phyloP scores from a whole-genome alignment of 2,329 filamentous ascomycete genomes.

The Sphaerulina vaccinii region DNA sequence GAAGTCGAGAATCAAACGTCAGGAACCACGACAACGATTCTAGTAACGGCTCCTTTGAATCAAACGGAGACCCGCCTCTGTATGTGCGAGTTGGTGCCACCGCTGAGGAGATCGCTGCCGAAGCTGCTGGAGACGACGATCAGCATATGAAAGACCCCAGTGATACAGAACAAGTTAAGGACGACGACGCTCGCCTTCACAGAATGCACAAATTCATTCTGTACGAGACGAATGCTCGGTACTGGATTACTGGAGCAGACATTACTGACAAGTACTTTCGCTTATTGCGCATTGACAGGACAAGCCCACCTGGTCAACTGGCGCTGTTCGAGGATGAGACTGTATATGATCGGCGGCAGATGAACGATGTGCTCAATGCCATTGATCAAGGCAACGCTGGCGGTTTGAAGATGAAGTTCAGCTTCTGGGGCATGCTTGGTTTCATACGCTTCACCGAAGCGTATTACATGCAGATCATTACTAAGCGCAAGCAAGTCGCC shows the following conservation, averaged over 20 bases:
- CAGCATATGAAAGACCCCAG: conserved; percentile 25
- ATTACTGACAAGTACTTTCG: conserved; percentile 84
- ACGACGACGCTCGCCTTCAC: conserved; percentile 26
- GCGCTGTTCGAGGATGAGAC: conserved; percentile 92
- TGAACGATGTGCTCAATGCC: conserved; percentile 87
- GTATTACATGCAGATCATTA: conserved; percentile 96
- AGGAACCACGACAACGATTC: not conserved
- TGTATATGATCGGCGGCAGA: conserved; percentile 86
- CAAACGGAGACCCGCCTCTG: conserved; percentile 27
- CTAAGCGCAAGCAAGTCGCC: conserved; percentile 91
- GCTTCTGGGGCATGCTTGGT: conserved; percentile 87
- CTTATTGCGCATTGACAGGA: conserved; percentile 92
- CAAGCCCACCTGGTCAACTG: conserved; percentile 73
- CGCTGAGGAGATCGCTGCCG: conserved; percentile 28
- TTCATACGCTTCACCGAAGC: conserved; percentile 95
- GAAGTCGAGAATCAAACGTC: not conserved
- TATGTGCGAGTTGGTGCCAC: conserved; percentile 33
- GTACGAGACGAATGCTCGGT: conserved; percentile 90
- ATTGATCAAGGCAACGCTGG: conserved; percentile 96
- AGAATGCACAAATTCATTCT: conserved; percentile 94
- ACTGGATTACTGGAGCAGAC: conserved; percentile 92
- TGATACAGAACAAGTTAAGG: conserved; percentile 17
- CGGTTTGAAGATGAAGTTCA: conserved; percentile 84
- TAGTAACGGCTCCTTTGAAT: conserved; percentile 18
- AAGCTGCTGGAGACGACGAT: conserved; percentile 25